These are phyloP conservation scores for Arctostaphylos glauca DNA, from an alignment of 148 eudicot genomes.

Conservation along the genomic window DNA sequence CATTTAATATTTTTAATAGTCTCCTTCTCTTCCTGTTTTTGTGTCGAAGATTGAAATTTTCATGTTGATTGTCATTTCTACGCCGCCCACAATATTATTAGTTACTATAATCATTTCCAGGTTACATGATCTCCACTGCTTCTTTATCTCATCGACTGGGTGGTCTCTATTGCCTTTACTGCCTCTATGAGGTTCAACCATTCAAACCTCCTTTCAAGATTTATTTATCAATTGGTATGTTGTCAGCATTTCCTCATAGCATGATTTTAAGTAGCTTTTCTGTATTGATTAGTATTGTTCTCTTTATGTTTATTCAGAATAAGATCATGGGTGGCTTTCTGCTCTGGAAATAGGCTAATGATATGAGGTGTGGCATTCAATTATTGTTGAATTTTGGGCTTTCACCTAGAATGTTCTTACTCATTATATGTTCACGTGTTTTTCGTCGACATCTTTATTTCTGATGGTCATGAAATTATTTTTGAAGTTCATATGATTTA, in stretches of 20 bases:
- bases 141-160: constrained; percentile 62
- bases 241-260: constrained; percentile 8
- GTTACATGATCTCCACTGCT: constrained; percentile 45
- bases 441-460: not conserved
- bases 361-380: not conserved
- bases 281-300: not conserved
- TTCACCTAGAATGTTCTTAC: not conserved
- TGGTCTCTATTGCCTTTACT: constrained; percentile 75
- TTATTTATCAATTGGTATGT: constrained; percentile 68
- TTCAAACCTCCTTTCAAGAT: constrained; percentile 76
- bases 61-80: too few species aligned
- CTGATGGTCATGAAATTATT: too few species aligned
- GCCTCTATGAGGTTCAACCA: constrained; percentile 82
- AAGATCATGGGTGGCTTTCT: too few species aligned
- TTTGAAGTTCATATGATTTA: not conserved
- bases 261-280: not conserved
- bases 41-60: too few species aligned
- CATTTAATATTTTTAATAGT: not conserved
- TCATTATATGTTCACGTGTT: not conserved
- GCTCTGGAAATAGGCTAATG: not conserved
- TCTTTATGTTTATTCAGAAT: not conserved
- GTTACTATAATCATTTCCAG: constrained; percentile 28
- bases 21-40: not conserved
- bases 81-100: too few species aligned
- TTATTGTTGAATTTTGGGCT: not conserved